Conservation (phyloP, 2,329 filamentous ascomycete species). For the Calonectria hawksworthii region DNA sequence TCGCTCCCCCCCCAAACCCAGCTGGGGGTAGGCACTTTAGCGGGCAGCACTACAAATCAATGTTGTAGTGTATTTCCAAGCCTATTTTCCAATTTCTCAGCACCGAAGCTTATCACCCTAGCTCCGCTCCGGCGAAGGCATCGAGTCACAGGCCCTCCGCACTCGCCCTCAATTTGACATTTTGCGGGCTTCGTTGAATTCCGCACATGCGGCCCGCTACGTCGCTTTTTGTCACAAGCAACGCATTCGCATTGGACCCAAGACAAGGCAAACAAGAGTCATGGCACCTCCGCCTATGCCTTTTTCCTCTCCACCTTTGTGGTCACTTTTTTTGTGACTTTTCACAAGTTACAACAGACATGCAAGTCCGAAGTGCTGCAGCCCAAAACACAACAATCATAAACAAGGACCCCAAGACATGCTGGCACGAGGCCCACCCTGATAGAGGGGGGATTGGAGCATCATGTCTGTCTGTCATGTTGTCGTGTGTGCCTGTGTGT, state of each 20-base stretch:
- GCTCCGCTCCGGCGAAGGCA: not conserved
- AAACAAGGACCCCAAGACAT: slow-evolving; percentile 23
- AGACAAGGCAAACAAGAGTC: not conserved
- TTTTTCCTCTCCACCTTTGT: not conserved
- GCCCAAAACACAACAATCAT: not conserved
- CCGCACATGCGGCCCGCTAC: not conserved
- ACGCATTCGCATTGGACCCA: not conserved
- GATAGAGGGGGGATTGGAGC: not conserved
- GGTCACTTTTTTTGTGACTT: not conserved
- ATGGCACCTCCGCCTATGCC: not conserved
- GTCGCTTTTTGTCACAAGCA: not conserved
- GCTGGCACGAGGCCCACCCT: slow-evolving; percentile 25
- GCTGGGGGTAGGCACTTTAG: not conserved
- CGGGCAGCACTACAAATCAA: slow-evolving; percentile 24
- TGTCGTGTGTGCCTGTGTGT: not conserved
- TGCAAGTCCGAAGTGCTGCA: not conserved
- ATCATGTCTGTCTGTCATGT: not conserved
- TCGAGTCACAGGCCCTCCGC: slow-evolving; percentile 14
- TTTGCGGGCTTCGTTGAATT: slow-evolving; percentile 4
- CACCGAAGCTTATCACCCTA: slow-evolving; percentile 23
- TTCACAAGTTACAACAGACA: not conserved
- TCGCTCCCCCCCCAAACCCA: slow-evolving; percentile 10
- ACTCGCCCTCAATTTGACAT: slow-evolving; percentile 2
- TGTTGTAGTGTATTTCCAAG: slow-evolving; percentile 17
- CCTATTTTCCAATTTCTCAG: slow-evolving; percentile 30